Percentiles rank a stretch among this genome's conserved stretches.
phyloP scores from a whole-genome alignment of 1,284 basidiomycete genomes.

The Xanthoconium separans region DNA sequence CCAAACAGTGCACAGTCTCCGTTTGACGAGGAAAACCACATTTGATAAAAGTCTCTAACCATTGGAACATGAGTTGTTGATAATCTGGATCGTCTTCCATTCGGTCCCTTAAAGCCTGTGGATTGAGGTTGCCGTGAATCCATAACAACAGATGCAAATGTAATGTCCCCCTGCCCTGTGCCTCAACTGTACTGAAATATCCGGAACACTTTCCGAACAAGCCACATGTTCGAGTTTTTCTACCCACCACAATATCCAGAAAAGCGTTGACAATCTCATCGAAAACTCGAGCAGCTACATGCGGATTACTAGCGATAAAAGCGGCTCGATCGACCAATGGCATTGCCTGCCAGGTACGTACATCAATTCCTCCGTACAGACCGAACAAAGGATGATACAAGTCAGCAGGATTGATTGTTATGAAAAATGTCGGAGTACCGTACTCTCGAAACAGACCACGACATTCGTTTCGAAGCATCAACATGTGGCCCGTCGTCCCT shows the following conservation, averaged over 20 bases:
- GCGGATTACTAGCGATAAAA: too few relatives aligned
- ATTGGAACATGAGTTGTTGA: neutral
- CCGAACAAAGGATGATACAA: too few relatives aligned
- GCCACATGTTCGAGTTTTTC: fast-evolving
- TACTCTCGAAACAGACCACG: too few relatives aligned
- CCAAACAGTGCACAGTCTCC: too few relatives aligned
- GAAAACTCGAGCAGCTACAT: neutral
- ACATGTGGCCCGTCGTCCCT: too few relatives aligned
- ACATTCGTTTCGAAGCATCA: too few relatives aligned
- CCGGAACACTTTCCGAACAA: neutral
- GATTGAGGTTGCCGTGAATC: neutral
- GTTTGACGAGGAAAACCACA: neutral
- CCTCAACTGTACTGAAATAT: neutral
- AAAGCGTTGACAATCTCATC: neutral
- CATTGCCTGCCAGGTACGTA: too few relatives aligned
- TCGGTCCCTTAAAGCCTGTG: neutral
- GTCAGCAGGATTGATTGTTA: too few relatives aligned
- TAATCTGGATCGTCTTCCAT: fast-evolving
- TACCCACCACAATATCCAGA: neutral
- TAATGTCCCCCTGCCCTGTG: neutral
- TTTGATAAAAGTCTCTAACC: neutral
- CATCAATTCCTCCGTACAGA: too few relatives aligned
- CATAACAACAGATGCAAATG: neutral
- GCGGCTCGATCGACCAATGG: too few relatives aligned
- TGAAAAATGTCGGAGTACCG: too few relatives aligned